These are phyloP conservation scores for Metschnikowia dekortorum DNA, from an alignment of 805 yeast species.

Conservation along the genomic window DNA sequence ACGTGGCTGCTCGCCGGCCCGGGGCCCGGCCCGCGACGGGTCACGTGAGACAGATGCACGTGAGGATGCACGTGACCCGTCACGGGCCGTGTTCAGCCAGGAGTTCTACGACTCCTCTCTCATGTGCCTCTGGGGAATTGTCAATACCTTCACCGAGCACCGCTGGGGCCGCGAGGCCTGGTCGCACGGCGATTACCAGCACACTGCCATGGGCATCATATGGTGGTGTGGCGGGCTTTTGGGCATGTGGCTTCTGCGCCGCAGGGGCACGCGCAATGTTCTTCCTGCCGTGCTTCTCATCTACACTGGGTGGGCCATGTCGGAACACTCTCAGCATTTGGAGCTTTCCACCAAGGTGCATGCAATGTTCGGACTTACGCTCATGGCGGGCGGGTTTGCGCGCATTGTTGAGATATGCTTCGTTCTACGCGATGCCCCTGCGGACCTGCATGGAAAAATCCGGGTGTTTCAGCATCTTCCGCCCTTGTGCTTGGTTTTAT, in stretches of 20 bases:
- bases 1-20: background rate
- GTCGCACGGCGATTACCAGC: conserved; percentile 93
- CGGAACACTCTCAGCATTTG: conserved; percentile 77
- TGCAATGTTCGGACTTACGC: conserved; percentile 73
- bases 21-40: no score
- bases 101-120: conserved; percentile 80
- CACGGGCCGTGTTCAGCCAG: conserved; percentile 45
- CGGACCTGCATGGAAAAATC: conserved; percentile 40
- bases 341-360: conserved; percentile 83
- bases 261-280: conserved; percentile 41
- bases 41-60: background rate
- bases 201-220: conserved; percentile 91
- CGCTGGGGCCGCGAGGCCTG: conserved; percentile 88
- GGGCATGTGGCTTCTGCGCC: conserved; percentile 71
- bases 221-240: conserved; percentile 95
- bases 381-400: conserved; percentile 72
- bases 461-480: conserved; percentile 82
- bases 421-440: conserved; percentile 58
- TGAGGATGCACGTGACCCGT: background rate
- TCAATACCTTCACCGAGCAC: conserved; percentile 94
- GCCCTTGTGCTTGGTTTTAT: conserved; percentile 69
- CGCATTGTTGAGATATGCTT: conserved; percentile 79
- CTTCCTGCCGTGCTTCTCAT: conserved; percentile 79
- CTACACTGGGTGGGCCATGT: conserved; percentile 93
- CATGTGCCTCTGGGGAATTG: conserved; percentile 87